Evolutionary conservation across 495 filamentous ascomycete species (phyloP), one percentile per base, ranked within the genome.

Genomic region (Xylaria intraflava): DNA sequence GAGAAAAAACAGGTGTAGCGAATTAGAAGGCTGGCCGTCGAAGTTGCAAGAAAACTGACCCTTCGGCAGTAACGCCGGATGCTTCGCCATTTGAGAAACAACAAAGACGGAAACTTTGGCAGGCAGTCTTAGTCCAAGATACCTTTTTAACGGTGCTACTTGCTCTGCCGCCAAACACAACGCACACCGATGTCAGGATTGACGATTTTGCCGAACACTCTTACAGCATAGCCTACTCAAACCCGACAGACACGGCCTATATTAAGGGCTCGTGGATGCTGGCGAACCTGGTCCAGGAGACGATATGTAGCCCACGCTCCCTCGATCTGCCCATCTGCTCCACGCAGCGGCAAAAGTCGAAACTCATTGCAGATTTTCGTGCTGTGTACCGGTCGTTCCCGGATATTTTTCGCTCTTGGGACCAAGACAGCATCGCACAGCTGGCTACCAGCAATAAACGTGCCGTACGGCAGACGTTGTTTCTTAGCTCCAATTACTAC

Each of bases 131-230:
- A 9, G 75, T 87, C 14, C 85, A 89, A 65, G 85, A 89, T 62
- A 89, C 85, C 12, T 88, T 88, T 70, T 74, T 89, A 3, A 87
- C 83, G n/a, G 82, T 89, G 11, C 78, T 88, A 2, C 74, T 89
- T 11, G 83, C 84, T 27, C 73, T 89, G 0, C 85, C 85, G 0
- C 85, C 85, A 1, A 80, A 73, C 29, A 80, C 83, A n/a, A 87
- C 81, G 1, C 84, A 88, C 65, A 85, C 81, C 6, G 85, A 89
- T 63, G 83, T 88, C 24, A 77, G 69, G 24, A 80, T 86, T 8
- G 84, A 85, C 38, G 83, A 85, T 48, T 76, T 88, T 26, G 63
- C 78, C 17, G 77, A 79, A 31, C 69, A 78, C 54, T 53, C 70
- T 12, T 61, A 62, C n/a, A 71, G 67, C 14, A 74, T 78, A 44